Evolutionary conservation across 768 basidiomycete species (phyloP), one percentile per base, ranked within the genome.

Genomic region (Auricularia cornea): DNA sequence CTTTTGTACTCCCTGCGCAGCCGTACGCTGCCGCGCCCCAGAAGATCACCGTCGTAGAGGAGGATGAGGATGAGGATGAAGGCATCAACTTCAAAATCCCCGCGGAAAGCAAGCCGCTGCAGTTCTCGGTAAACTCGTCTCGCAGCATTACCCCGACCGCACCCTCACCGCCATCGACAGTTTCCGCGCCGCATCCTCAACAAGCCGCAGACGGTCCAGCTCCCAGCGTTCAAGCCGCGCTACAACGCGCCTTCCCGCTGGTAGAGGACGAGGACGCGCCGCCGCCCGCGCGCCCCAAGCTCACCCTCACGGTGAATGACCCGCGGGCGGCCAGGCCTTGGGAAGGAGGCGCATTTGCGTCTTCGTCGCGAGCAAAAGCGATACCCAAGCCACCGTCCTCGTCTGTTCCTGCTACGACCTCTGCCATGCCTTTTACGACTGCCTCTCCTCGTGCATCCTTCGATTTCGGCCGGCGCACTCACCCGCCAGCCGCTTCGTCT

Each of bases 341-440:
- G 30, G 23, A 14, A 28, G 30, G 48, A n/a, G 44, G 48, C 62
- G 30, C 30, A 10, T 29, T 40, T 54, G 26, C 71, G 69, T 60
- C 65, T 68, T 62, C 59, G 62, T 33, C 64, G 62, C 59, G 60
- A 35, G 54, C 44, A 64, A 2, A 62, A 63, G 32, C 60, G 20
- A 29, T 62, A 30, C 20, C 30, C 60, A 60, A 51, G 54, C 30
- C 64, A 54, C 29, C 67, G 31, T 83, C 81, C 2, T 83, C 84
- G 8, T 78, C 80, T 59, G 84, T 84, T 48, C 84, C 82, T 63
- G 83, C 79, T 48, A 73, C 78, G 52, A 68, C 70, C 26, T 73
- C 75, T 26, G 71, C 75, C 60, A 76, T 77, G 41, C 70, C 73
- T 16, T 74, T 76, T 30, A 69, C 79, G 66, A 76, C 70, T 65